A percentile compares a stretch with the other conserved stretches of the same genome.
These are phyloP conservation scores for Ligustrum vulgare DNA, from an alignment of 257 asterid genomes.

Conservation along the genomic window DNA sequence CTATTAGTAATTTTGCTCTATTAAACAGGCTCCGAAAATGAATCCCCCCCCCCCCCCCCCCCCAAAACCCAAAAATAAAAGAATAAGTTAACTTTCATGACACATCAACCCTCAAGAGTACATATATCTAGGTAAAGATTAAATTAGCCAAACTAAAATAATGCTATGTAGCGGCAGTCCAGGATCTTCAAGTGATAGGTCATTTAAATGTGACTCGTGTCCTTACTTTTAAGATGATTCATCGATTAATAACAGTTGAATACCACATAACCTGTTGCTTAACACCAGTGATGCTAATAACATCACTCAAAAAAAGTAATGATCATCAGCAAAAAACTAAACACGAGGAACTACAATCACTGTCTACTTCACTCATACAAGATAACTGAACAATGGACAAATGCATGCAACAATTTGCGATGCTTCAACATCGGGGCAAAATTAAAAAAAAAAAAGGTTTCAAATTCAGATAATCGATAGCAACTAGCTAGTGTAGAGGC, in stretches of 20 bases:
- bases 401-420: slow-evolving; percentile 3
- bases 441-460: background rate
- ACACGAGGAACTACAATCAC: slow-evolving; percentile 21
- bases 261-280: too few species aligned
- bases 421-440: background rate
- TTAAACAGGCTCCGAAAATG: slow-evolving; percentile 6
- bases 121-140: slow-evolving; percentile 16
- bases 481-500: slow-evolving; percentile 29
- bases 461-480: background rate
- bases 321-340: slow-evolving; percentile 21
- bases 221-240: too few species aligned
- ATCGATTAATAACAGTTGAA: too few species aligned
- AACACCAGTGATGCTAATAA: too few species aligned
- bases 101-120: background rate
- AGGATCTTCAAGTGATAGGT: too few species aligned
- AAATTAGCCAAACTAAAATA: background rate
- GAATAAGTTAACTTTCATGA: slow-evolving; percentile 21
- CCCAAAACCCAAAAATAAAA: too few species aligned
- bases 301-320: too few species aligned
- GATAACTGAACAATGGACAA: slow-evolving; percentile 28
- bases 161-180: too few species aligned
- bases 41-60: too few species aligned
- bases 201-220: too few species aligned
- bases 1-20: slow-evolving; percentile 8
- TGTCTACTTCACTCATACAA: slow-evolving; percentile 23